These are phyloP conservation scores for Tolypocladium nubicola DNA, from an alignment of 2,329 filamentous ascomycete genomes.

Conservation along the genomic window DNA sequence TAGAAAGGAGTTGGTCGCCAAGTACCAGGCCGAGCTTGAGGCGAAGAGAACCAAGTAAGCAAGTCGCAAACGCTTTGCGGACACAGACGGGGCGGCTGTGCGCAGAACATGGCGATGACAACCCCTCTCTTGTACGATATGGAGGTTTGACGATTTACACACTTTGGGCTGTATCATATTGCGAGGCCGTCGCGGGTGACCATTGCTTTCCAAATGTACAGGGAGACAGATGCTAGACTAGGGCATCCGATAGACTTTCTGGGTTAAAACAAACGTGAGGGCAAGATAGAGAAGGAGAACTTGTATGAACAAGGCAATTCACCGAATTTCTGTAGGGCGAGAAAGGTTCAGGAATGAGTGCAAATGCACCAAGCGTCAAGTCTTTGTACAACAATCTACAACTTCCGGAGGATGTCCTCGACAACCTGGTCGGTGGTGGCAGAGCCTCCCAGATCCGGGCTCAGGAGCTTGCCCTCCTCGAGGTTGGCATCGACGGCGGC, in stretches of 20 bases:
- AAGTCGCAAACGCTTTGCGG: not conserved
- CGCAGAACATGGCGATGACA: not conserved
- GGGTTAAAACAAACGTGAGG: no score
- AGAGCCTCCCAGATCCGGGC: conserved; percentile 81
- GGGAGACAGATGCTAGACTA: not conserved
- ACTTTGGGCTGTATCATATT: not conserved
- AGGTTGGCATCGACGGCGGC: conserved; percentile 84
- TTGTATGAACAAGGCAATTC: not conserved
- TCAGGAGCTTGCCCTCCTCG: conserved; percentile 70
- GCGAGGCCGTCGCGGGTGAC: not conserved
- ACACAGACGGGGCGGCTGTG: not conserved
- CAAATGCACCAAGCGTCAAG: not conserved
- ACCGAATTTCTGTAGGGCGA: not conserved
- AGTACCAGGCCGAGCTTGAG: conserved; percentile 48
- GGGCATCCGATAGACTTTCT: not conserved
- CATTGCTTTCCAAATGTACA: not conserved
- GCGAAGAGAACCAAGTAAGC: conserved; percentile 43
- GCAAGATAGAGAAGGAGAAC: not conserved
- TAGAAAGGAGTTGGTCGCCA: conserved; percentile 48
- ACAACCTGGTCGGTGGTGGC: conserved; percentile 81
- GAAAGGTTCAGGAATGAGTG: not conserved
- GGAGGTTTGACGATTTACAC: not conserved
- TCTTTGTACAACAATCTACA: conserved; percentile 39
- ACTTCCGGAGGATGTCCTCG: conserved; percentile 70
- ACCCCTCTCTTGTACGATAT: conserved; percentile 1